Evolutionary conservation across 2,329 filamentous ascomycete species (phyloP).

Genomic region (Rasamsonia emersonii): DNA sequence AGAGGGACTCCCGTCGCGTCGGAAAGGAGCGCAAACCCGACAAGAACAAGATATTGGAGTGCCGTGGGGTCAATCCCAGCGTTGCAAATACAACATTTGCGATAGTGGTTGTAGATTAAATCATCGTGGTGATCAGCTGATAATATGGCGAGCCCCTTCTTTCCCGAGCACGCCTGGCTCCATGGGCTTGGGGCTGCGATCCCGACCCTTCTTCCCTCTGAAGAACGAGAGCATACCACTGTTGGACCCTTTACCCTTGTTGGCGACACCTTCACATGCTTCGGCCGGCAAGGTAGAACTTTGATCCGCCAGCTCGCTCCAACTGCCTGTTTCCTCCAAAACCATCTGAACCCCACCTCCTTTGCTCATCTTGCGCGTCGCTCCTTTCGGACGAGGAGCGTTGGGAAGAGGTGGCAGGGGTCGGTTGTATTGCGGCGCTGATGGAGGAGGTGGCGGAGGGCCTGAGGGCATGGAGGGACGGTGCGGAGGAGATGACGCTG

Average conservation of each 20-base stretch:
- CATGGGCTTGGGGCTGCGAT: constrained; percentile 87
- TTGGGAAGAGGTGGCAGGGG: constrained; percentile 28
- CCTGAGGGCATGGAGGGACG: constrained; percentile 9
- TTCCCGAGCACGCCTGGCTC: constrained; percentile 91
- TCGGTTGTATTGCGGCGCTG: constrained; percentile 26
- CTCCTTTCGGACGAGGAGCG: constrained; percentile 46
- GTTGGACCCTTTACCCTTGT: constrained; percentile 38
- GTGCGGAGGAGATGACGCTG: constrained; percentile 17
- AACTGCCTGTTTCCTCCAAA: constrained; percentile 78
- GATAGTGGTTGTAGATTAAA: too few species aligned
- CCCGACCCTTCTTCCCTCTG: constrained; percentile 78
- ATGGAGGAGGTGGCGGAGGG: constrained; percentile 14
- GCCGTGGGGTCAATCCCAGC: too few species aligned
- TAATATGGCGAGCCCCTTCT: constrained; percentile 78
- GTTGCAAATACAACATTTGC: too few species aligned
- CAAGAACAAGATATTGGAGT: too few species aligned
- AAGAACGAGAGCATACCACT: constrained; percentile 86
- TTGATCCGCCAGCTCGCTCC: constrained; percentile 82
- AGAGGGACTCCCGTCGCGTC: too few species aligned
- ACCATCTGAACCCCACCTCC: constrained; percentile 85
- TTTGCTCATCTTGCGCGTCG: constrained; percentile 64
- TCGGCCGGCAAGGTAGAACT: constrained; percentile 66
- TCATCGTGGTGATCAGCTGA: too few species aligned
- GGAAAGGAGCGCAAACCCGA: too few species aligned
- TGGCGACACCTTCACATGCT: constrained; percentile 37